Percentiles rank a stretch among this genome's conserved stretches.
phyloP scores from a whole-genome alignment of 345 rosid genomes.

The Murraya paniculata region DNA sequence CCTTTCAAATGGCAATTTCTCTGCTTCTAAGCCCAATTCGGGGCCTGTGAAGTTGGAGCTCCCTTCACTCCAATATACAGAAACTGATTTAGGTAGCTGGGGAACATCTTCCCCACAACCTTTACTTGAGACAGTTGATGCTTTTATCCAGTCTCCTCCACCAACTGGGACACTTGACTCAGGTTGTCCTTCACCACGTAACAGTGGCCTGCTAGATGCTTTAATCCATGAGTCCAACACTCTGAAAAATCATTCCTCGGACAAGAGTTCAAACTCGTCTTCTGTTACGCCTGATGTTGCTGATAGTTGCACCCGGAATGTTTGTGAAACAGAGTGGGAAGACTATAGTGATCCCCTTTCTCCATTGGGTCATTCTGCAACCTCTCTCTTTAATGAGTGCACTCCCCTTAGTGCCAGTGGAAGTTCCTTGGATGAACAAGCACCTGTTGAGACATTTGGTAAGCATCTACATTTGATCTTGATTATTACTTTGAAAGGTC shows the following conservation, averaged over 20 bases:
- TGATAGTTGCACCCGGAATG: conserved; percentile 45
- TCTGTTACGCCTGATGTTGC: conserved; percentile 50
- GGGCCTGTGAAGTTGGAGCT: conserved; percentile 99
- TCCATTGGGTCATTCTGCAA: conserved; percentile 59
- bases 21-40: conserved; percentile 73
- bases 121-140: conserved; percentile 67
- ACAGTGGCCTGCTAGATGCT: conserved; percentile 94
- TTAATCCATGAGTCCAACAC: conserved; percentile 77
- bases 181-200: conserved; percentile 54
- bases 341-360: conserved; percentile 56
- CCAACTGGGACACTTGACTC: conserved; percentile 49
- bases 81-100: conserved; percentile 76
- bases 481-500: conserved; percentile 1
- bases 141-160: conserved; percentile 82
- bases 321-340: conserved; percentile 57
- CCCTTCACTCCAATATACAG: conserved; percentile 99
- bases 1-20: conserved; percentile 78
- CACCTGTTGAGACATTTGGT: conserved; percentile 42
- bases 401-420: conserved; percentile 55
- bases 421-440: conserved; percentile 62
- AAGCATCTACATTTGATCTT: conserved; percentile 19
- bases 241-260: conserved; percentile 63
- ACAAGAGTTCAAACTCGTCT: conserved; percentile 66
- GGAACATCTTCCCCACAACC: conserved; percentile 58
- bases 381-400: conserved; percentile 54